Evolutionary conservation across 305 asterid species (phyloP).

Genomic region (Rubia peregrina): DNA sequence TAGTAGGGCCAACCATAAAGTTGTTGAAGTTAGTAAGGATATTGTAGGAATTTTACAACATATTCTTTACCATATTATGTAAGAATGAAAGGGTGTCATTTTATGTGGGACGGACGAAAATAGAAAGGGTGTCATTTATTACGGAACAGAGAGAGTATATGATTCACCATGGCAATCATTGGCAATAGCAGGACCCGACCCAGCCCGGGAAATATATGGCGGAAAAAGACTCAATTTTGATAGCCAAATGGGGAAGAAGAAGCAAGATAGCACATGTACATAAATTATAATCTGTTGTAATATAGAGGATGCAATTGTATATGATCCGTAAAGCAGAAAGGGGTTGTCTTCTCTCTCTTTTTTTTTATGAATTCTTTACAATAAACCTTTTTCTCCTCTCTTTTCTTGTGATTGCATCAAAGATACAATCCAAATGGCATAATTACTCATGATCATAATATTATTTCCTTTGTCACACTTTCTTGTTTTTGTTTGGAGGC

Average conservation of each 20-base stretch:
- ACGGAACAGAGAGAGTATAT: too few relatives aligned
- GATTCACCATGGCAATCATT: conserved; percentile 26
- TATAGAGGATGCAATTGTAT: conserved; percentile 6
- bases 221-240: conserved; percentile 6
- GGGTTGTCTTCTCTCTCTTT: conserved; percentile 11
- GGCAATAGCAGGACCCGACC: conserved; percentile 18
- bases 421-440: neutral
- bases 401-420: too few relatives aligned
- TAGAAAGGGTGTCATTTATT: too few relatives aligned
- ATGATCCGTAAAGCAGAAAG: conserved; percentile 13
- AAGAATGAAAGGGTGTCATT: too few relatives aligned
- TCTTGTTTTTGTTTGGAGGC: too few relatives aligned
- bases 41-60: too few relatives aligned
- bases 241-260: conserved; percentile 9
- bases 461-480: neutral
- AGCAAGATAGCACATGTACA: neutral
- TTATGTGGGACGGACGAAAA: too few relatives aligned
- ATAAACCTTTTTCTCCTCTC: too few relatives aligned
- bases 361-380: neutral
- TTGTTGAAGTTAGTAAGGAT: too few relatives aligned
- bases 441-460: neutral
- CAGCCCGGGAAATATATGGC: neutral
- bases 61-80: too few relatives aligned
- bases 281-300: conserved; percentile 10
- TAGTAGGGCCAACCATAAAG: too few relatives aligned